phyloP scores from a whole-genome alignment of 1,284 basidiomycete species.

The Leccinum ponderosum region DNA sequence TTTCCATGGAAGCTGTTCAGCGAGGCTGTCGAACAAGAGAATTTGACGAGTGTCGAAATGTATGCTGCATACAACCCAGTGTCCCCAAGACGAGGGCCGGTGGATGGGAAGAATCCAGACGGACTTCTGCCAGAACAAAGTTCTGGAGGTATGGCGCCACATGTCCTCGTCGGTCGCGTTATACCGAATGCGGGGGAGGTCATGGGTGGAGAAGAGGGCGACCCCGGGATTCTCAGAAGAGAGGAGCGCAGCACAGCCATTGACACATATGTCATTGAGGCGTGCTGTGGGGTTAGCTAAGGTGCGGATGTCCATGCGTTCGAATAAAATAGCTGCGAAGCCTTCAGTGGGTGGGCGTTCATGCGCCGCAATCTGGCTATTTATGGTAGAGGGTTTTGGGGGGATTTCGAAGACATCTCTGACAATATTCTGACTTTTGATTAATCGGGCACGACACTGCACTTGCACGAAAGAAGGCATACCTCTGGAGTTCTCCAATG shows the following conservation, averaged over 20 bases:
- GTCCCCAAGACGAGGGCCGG: slow-evolving; percentile 1
- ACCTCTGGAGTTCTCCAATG: neutral
- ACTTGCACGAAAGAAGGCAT: neutral
- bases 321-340: neutral
- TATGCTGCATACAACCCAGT: slow-evolving; percentile 15
- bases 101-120: slow-evolving; percentile 18
- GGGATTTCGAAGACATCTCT: neutral
- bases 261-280: neutral
- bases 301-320: neutral
- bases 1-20: slow-evolving; percentile 7
- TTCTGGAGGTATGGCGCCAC: slow-evolving; percentile 4
- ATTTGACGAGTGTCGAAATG: neutral
- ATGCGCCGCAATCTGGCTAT: neutral
- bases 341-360: neutral
- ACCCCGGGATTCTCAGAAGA: neutral
- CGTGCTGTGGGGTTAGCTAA: neutral
- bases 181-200: neutral
- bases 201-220: neutral
- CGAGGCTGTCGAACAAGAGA: slow-evolving; percentile 17
- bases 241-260: neutral
- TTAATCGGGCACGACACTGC: too few species aligned
- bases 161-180: neutral
- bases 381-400: neutral
- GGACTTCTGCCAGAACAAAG: slow-evolving; percentile 11
- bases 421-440: neutral